Conservation (phyloP, 2,329 filamentous ascomycete species). For the Talaromyces amestolkiae region DNA sequence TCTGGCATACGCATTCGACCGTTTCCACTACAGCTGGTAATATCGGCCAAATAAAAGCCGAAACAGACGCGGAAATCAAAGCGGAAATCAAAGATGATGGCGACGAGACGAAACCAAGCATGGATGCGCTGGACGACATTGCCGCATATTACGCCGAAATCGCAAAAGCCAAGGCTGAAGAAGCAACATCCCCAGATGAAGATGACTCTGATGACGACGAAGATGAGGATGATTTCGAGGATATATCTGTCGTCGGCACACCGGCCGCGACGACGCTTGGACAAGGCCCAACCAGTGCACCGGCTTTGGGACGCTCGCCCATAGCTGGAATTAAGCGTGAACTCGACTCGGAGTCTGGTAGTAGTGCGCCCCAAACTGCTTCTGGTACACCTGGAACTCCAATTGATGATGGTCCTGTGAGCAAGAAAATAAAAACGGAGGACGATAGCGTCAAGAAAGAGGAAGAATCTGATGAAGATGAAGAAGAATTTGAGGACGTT, state of each 20-base stretch:
- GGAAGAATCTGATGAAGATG: conserved; percentile 43
- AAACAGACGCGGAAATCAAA: conserved; percentile 35
- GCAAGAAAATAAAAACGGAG: conserved; percentile 47
- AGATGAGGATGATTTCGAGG: conserved; percentile 47
- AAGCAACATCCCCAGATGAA: conserved; percentile 42
- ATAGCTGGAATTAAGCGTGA: conserved; percentile 38
- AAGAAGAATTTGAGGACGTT: conserved; percentile 45
- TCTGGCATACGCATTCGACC: conserved; percentile 54
- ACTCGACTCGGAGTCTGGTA: conserved; percentile 39
- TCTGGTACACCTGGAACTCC: conserved; percentile 37
- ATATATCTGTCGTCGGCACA: conserved; percentile 33
- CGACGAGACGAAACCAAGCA: conserved; percentile 43
- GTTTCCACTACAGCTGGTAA: conserved; percentile 36
- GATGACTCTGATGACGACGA: conserved; percentile 39
- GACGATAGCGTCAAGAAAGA: conserved; percentile 35
- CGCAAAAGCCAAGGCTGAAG: conserved; percentile 43
- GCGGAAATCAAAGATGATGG: conserved; percentile 42
- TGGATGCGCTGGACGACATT: conserved; percentile 47
- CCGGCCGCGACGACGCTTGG: conserved; percentile 29
- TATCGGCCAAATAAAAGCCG: conserved; percentile 30
- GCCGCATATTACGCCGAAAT: conserved; percentile 49
- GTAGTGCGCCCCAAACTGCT: conserved; percentile 38
- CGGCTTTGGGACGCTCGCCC: conserved; percentile 7
- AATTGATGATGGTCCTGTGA: conserved; percentile 39
- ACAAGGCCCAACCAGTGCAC: conserved; percentile 19